These are phyloP conservation scores for Chlamydomonas reinhardtii DNA, from an alignment of 163 green algal species.

Conservation along the genomic window DNA sequence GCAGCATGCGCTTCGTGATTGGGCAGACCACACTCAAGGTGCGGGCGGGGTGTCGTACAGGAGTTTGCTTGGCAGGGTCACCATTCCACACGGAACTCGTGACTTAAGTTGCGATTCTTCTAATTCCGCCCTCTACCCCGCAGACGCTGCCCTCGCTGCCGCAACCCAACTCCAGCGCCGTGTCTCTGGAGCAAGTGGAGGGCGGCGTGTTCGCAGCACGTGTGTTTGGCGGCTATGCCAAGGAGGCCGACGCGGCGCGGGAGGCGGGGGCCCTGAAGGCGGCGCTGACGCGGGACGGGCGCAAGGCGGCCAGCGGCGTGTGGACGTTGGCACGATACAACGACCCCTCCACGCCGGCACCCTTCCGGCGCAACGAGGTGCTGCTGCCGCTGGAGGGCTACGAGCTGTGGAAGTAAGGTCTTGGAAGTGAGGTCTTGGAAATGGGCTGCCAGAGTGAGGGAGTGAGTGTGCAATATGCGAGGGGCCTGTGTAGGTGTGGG, in stretches of 20 bases:
- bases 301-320: background rate
- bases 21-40: constrained; percentile 34
- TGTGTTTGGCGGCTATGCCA: constrained; percentile 36
- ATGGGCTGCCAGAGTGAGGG: no score
- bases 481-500: no score
- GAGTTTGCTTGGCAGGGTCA: no score
- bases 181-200: constrained; percentile 43
- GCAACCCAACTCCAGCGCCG: constrained; percentile 27
- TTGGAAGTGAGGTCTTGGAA: no score
- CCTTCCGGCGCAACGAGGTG: constrained; percentile 84
- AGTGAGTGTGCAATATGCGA: no score
- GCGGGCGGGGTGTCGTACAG: no score
- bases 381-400: constrained; percentile 73
- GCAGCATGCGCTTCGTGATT: constrained; percentile 82
- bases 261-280: constrained; percentile 44
- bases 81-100: no score
- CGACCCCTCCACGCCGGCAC: constrained; percentile 76
- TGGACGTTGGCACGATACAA: constrained; percentile 83
- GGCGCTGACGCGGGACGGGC: constrained; percentile 40
- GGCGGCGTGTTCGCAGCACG: constrained; percentile 54
- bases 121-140: background rate
- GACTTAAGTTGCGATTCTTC: no score
- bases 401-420: constrained; percentile 54
- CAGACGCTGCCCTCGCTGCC: constrained; percentile 38
- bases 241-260: background rate